These are phyloP conservation scores for Blastocystis sp. DNA, from an alignment of 352 stramenopile species.

Conservation along the genomic window DNA sequence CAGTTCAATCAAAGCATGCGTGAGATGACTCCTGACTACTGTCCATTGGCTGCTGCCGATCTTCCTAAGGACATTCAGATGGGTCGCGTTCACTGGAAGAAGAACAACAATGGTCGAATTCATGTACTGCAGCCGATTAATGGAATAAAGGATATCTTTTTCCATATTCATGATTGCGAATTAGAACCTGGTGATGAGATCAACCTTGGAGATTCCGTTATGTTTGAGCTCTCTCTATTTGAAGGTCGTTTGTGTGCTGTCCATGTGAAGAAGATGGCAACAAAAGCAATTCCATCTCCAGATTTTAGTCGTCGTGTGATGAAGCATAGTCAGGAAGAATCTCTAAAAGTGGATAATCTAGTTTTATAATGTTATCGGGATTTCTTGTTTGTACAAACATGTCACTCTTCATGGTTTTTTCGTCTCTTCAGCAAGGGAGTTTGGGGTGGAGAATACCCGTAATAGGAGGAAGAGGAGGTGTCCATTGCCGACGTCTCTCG, in stretches of 20 bases:
- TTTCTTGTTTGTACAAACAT: constrained; percentile 23
- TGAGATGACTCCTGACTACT: constrained; percentile 29
- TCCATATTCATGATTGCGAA: constrained; percentile 56
- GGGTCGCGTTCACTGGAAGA: constrained; percentile 40
- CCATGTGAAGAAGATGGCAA: constrained; percentile 59
- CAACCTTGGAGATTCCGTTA: constrained; percentile 46
- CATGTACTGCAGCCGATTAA: constrained; percentile 52
- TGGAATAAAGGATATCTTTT: constrained; percentile 49
- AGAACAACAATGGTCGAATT: constrained; percentile 14
- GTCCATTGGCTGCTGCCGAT: background rate
- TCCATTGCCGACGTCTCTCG: constrained; percentile 45
- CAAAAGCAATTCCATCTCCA: constrained; percentile 51
- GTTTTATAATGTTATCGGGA: background rate
- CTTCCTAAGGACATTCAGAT: constrained; percentile 33
- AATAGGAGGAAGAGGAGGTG: constrained; percentile 25
- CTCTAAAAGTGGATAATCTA: background rate
- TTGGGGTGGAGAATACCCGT: constrained; percentile 3
- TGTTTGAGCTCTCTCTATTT: constrained; percentile 55
- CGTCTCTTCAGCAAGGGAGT: constrained; percentile 13
- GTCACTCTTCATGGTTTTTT: background rate
- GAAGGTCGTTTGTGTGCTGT: constrained; percentile 39
- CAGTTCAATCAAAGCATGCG: constrained; percentile 52
- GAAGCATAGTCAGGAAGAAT: constrained; percentile 44
- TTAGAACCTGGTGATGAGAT: constrained; percentile 25
- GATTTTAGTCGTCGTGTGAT: constrained; percentile 53